A percentile compares a stretch with the other conserved stretches of the same genome.
Conservation (phyloP, 352 stramenopile species). For the Pythium aristosporum region DNA sequence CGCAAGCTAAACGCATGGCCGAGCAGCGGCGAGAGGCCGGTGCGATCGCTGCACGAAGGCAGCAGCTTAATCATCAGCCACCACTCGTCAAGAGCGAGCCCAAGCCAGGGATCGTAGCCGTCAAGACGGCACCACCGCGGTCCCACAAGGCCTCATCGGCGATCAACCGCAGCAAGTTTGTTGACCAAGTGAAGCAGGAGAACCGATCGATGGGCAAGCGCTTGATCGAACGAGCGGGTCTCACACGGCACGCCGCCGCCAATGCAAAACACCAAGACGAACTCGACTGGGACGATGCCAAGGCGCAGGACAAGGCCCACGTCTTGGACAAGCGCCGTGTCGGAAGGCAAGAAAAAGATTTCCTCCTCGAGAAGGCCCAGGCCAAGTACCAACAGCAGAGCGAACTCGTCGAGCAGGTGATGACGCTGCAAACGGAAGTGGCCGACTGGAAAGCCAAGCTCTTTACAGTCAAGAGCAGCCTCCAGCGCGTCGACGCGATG, state of each 20-base stretch:
- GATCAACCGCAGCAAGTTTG: constrained; percentile 64
- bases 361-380: constrained; percentile 54
- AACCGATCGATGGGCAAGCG: constrained; percentile 60
- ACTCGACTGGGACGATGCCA: constrained; percentile 30
- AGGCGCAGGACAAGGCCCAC: constrained; percentile 41
- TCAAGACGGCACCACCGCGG: constrained; percentile 16
- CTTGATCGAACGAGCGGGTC: constrained; percentile 37
- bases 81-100: constrained; percentile 21
- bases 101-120: constrained; percentile 10
- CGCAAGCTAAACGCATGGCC: constrained; percentile 43
- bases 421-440: constrained; percentile 45
- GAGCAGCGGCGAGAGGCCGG: constrained; percentile 16
- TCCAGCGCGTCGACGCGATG: constrained; percentile 43
- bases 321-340: constrained; percentile 42
- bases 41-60: constrained; percentile 4
- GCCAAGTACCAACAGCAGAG: constrained; percentile 59
- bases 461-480: constrained; percentile 36
- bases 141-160: constrained; percentile 56
- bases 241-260: neutral
- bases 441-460: constrained; percentile 38
- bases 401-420: constrained; percentile 50
- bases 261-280: constrained; percentile 20
- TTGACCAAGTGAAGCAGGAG: constrained; percentile 44
- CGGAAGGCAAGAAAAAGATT: constrained; percentile 53
- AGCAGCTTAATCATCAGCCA: constrained; percentile 18